Evolutionary conservation across 169 alveolate genomes (phyloP).

Genomic region (Cytauxzoon felis): DNA sequence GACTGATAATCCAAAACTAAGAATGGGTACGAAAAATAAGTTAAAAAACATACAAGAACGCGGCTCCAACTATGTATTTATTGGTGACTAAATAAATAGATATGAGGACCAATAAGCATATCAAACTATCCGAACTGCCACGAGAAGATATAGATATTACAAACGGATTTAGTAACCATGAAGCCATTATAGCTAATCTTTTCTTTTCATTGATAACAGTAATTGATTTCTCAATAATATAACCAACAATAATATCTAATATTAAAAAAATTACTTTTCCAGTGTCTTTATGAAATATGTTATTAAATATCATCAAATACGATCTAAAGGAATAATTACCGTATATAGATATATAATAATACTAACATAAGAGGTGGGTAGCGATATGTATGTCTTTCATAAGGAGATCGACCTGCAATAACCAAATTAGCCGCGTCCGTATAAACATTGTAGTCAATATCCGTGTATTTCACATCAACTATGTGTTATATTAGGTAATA

Average conservation of each 20-base stretch:
- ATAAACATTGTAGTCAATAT: slow-evolving; percentile 94
- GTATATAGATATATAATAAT: not conserved
- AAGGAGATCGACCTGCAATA: slow-evolving; percentile 90
- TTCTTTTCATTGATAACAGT: slow-evolving; percentile 14
- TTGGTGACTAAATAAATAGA: slow-evolving; percentile 61
- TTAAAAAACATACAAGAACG: slow-evolving; percentile 64
- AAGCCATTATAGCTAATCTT: slow-evolving; percentile 58
- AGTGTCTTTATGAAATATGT: slow-evolving; percentile 64
- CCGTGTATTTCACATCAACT: slow-evolving; percentile 89
- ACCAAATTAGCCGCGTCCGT: slow-evolving; percentile 95
- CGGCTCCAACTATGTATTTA: slow-evolving; percentile 67
- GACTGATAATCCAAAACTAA: slow-evolving; percentile 90
- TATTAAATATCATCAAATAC: slow-evolving; percentile 69
- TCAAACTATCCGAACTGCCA: slow-evolving; percentile 88
- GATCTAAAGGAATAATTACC: slow-evolving; percentile 51
- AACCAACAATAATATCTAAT: slow-evolving; percentile 83
- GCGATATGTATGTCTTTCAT: slow-evolving; percentile 93
- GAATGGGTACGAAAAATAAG: not conserved
- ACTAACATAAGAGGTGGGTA: slow-evolving; percentile 92
- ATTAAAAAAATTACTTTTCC: slow-evolving; percentile 86
- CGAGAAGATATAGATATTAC: slow-evolving; percentile 89
- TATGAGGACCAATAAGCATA: slow-evolving; percentile 67
- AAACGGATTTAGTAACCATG: slow-evolving; percentile 91
- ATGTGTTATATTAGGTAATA: not conserved
- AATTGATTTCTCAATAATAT: slow-evolving; percentile 37